These are phyloP conservation scores for Pinus taeda DNA, from an alignment of 75 land plant species.

Conservation along the genomic window DNA sequence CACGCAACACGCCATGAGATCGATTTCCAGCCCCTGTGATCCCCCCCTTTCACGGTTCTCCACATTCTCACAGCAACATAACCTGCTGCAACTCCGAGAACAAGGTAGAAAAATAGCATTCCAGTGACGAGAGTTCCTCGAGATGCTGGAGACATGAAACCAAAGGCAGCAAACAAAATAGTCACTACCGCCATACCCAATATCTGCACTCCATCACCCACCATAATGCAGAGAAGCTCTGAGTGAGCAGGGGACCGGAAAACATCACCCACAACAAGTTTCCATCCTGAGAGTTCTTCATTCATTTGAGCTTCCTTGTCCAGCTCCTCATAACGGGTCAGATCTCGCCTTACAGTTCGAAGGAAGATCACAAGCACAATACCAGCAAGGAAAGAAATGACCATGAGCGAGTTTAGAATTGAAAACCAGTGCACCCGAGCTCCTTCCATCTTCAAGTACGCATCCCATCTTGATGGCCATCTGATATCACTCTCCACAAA, in stretches of 20 bases:
- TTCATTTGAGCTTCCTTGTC: conserved; percentile 74
- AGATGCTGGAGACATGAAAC: conserved; percentile 70
- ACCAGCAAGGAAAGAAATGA: conserved; percentile 59
- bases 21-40: conserved; percentile 46
- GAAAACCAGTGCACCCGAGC: conserved; percentile 65
- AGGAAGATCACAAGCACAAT: conserved; percentile 61
- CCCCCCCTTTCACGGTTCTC: conserved; percentile 49
- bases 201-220: conserved; percentile 63
- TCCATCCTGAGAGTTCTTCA: conserved; percentile 71
- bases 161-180: conserved; percentile 62
- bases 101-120: conserved; percentile 57
- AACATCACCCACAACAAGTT: conserved; percentile 66
- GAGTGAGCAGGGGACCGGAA: conserved; percentile 46
- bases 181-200: conserved; percentile 62
- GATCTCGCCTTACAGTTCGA: conserved; percentile 51
- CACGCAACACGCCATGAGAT: conserved; percentile 67
- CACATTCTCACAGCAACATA: conserved; percentile 58
- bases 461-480: conserved; percentile 61
- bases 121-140: conserved; percentile 60
- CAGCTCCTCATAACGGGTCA: conserved; percentile 60
- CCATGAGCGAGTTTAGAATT: conserved; percentile 60
- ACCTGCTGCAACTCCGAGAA: conserved; percentile 59
- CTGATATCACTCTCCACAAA: conserved; percentile 43
- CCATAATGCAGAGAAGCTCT: conserved; percentile 51
- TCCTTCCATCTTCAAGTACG: conserved; percentile 61